Percentiles rank a stretch among this genome's conserved stretches.
phyloP scores from a whole-genome alignment of 163 green algal species.

The Scenedesmus sp. region DNA sequence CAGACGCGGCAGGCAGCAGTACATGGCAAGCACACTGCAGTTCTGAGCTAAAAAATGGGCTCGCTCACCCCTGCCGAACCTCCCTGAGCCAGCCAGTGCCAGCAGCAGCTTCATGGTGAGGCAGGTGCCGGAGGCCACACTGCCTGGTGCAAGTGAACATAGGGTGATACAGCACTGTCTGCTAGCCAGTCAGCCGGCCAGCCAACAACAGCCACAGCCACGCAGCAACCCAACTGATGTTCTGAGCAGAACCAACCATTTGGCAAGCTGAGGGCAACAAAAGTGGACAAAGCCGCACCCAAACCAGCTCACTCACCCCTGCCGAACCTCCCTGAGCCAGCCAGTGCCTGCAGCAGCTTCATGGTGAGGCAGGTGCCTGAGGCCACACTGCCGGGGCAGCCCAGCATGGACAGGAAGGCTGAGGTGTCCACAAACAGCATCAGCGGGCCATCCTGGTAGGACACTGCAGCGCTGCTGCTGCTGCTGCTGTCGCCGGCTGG shows the following conservation, averaged over 20 bases:
- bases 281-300: background rate
- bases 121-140: background rate
- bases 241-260: background rate
- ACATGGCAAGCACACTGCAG: too few species aligned
- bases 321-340: conserved; percentile 65
- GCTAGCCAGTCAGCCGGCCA: background rate
- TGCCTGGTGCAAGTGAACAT: too few species aligned
- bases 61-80: conserved; percentile 62
- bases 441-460: conserved; percentile 66
- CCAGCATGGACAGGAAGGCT: conserved; percentile 74
- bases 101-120: conserved; percentile 38
- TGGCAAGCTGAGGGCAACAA: background rate
- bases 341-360: conserved; percentile 57
- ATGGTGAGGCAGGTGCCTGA: conserved; percentile 46
- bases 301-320: conserved; percentile 25
- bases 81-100: conserved; percentile 57
- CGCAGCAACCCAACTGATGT: background rate
- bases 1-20: too few species aligned
- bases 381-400: conserved; percentile 29
- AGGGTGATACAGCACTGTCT: background rate
- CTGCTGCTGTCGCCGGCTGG: background rate
- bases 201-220: background rate
- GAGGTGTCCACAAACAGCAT: conserved; percentile 82
- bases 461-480: conserved; percentile 2
- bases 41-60: too few species aligned